Base-by-base conservation (phyloP, 2,329 filamentous ascomycete genomes). In the Neocatenulostroma microsporum region DNA sequence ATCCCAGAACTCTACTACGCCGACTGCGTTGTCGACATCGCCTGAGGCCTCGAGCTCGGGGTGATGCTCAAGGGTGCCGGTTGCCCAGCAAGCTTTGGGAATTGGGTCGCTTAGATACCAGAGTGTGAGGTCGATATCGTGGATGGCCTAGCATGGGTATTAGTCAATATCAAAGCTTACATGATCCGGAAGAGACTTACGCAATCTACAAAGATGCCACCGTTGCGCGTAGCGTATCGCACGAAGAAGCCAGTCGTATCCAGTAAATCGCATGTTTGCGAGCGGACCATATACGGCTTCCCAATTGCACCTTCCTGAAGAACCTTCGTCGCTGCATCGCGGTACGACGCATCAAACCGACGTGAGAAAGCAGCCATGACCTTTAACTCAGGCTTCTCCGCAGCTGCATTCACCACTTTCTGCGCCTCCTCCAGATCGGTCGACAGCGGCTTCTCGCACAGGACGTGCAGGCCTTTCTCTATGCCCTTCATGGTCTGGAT, bases 401-500 rank as follows among this genome's bases (percentile, higher is more conserved):
- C 55, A 15, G 62, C 61, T 19, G 48, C 54, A 8, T 61, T 53
- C 10, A 65, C 53, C 4, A 64, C 47, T 18, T 30, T 21, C 29
- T 48, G 43, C 13, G 32, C 38, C 30, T 46, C 42, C n/a, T 34
- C 38, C 3, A 53, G 36, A 20, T 48, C 40, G 15, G 41, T 62
- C 18, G 51, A 57, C 10, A 67, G 45, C 3, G 63, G 63, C 47
- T 67, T 77, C 61, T 78, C 74, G 43, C 72, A 76, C 7, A 77
- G 55, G 0, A 76, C 71, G 44, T 78, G 73, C 41, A 70, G 62
- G 21, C 69, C 65, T 9, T 62, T 62, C 30, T 72, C 54, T 30
- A 78, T 74, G 8, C 72, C 72, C 42, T 69, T 67, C 48, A 75
- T 69, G 3, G 72, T 67, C 47, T 78, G 69, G 43, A 73, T 65